Base-by-base conservation (phyloP, 2,329 filamentous ascomycete genomes). In the Hawksworthiomyces lignivorus region DNA sequence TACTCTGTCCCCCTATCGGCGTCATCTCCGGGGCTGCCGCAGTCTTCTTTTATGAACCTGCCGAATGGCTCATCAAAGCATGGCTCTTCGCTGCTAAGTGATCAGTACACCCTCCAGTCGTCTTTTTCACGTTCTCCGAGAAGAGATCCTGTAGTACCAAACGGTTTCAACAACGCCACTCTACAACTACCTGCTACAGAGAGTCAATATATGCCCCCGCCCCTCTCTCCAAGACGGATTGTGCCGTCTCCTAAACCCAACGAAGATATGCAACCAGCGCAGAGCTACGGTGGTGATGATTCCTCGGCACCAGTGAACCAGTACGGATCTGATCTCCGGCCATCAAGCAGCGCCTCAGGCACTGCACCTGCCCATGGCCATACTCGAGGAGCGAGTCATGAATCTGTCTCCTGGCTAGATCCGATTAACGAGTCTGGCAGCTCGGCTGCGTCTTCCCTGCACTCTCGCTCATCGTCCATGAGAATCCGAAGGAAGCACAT, bases 321-420 rank as follows among this genome's bases (percentile, higher is more conserved):
- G 49, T 63, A 27, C 59, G 62, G 41, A 53, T 58, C 46, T 60
- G 67, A 48, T 60, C 35, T 36, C 5, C 33, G 40, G 18, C 40
- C n/a, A 29, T 29, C 12, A 22, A 27, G n/a, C n/a, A n/a, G n/a
- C n/a, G n/a, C n/a, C n/a, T n/a, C n/a, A n/a, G n/a, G n/a, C n/a
- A n/a, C n/a, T 27, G 7, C 30, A 31, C 12, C n/a, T n/a, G n/a
- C n/a, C n/a, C n/a, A n/a, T n/a, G 34, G 44, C 15, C 75, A 79
- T 50, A 60, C 61, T 18, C 64, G 77, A 46, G 80, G 77, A 19
- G 72, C 75, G 10, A 90, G 86, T 55, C 81, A 83, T 47, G 86
- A 88, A 57, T 87, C 85, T 5, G 87, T 84, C 39, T 94, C 88
- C 1, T 95, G 89, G 89, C 64, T 95, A n/a, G 87, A 95, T 56